A percentile compares a stretch with the other conserved stretches of the same genome.
These are phyloP conservation scores for Allium sativum DNA, from an alignment of 106 monocot genomes.

Conservation along the genomic window DNA sequence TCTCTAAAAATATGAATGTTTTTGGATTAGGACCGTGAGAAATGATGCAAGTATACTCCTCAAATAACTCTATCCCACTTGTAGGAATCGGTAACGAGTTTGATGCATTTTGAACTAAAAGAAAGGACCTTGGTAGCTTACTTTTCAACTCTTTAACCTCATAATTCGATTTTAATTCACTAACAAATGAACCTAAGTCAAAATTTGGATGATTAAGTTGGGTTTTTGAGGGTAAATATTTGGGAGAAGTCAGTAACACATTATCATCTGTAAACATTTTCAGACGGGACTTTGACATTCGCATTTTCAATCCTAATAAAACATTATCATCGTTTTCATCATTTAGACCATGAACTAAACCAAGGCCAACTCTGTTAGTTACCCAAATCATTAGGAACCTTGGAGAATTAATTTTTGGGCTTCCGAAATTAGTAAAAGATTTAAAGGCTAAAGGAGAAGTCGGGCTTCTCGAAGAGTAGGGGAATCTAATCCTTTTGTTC, in stretches of 20 bases:
- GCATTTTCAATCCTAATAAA: slow-evolving; percentile 26
- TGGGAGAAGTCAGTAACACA: neutral
- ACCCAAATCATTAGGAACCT: slow-evolving; percentile 18
- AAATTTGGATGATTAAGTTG: slow-evolving; percentile 4
- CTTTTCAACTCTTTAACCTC: slow-evolving; percentile 5
- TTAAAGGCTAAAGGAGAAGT: slow-evolving; percentile 60
- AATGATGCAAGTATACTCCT: slow-evolving; percentile 79
- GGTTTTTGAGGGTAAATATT: neutral
- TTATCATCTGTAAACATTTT: too few relatives aligned
- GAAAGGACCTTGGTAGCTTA: neutral
- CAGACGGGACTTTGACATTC: too few relatives aligned
- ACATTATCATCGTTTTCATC: slow-evolving; percentile 30
- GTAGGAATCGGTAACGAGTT: slow-evolving; percentile 13
- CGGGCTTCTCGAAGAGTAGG: too few relatives aligned
- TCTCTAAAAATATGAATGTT: slow-evolving; percentile 56
- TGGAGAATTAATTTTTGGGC: slow-evolving; percentile 20
- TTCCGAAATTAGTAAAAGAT: slow-evolving; percentile 30
- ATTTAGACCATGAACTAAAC: slow-evolving; percentile 43
- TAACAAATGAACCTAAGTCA: slow-evolving; percentile 4
- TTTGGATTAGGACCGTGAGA: slow-evolving; percentile 78
- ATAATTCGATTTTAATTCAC: too few relatives aligned
- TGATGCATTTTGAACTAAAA: neutral
- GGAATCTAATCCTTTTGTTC: slow-evolving; percentile 20
- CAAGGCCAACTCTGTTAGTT: slow-evolving; percentile 39
- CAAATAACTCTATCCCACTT: slow-evolving; percentile 65